A percentile compares a stretch with the other conserved stretches of the same genome.
Conservation (phyloP, 164 flowering plant genomes). For the Brasenia schreberi region DNA sequence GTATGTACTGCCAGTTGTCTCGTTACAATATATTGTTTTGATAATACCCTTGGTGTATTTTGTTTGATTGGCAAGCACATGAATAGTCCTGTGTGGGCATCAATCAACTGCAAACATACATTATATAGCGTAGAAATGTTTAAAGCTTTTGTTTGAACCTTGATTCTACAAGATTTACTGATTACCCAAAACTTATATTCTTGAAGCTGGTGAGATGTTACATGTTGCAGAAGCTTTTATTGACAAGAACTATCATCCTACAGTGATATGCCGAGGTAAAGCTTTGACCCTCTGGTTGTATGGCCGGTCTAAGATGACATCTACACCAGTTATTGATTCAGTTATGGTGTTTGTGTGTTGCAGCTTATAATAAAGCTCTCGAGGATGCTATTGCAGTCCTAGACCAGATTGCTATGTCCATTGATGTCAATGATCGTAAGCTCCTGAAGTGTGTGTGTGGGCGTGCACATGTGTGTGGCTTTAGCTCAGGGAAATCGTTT, state of each 20-base stretch:
- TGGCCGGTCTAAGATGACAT: neutral
- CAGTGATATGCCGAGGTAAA: constrained; percentile 85
- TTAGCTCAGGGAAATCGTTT: neutral
- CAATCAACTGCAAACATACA: too few relatives aligned
- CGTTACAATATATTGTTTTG: neutral
- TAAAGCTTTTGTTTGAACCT: too few relatives aligned
- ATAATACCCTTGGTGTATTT: too few relatives aligned
- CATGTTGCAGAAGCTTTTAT: constrained; percentile 95
- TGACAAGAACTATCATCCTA: constrained; percentile 77
- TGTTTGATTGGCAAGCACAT: too few relatives aligned
- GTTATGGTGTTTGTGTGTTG: neutral
- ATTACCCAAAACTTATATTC: neutral
- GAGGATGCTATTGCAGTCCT: constrained; percentile 89
- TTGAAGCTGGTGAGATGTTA: constrained; percentile 92
- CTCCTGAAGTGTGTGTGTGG: neutral
- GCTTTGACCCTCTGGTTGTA: neutral
- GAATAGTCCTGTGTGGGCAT: too few relatives aligned
- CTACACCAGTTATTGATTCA: neutral
- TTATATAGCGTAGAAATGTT: too few relatives aligned
- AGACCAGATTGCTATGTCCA: constrained; percentile 73
- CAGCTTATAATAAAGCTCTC: constrained; percentile 78
- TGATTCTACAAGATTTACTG: too few relatives aligned
- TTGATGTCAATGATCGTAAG: constrained; percentile 82
- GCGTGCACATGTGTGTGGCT: neutral
- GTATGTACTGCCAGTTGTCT: constrained; percentile 23